Evolutionary conservation across 495 filamentous ascomycete genomes (phyloP).

Genomic region (Talaromyces stipitatus): DNA sequence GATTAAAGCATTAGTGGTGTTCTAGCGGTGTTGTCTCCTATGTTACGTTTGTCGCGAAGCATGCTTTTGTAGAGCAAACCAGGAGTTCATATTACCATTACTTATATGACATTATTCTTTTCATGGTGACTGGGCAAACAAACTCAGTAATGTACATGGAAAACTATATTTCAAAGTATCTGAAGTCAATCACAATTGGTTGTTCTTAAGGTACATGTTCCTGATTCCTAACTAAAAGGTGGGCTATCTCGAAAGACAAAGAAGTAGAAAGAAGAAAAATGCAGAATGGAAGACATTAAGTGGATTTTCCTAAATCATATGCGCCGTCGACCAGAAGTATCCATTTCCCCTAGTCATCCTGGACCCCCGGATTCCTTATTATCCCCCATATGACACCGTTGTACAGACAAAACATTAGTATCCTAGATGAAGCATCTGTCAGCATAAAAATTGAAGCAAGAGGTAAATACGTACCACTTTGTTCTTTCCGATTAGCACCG

Average conservation of each 20-base stretch:
- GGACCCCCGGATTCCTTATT: not conserved
- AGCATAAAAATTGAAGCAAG: not conserved
- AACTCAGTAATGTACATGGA: not conserved
- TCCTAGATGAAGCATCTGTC: not conserved
- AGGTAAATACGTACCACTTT: slow-evolving; percentile 24
- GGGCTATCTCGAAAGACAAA: not conserved
- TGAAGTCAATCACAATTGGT: not conserved
- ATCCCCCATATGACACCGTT: not conserved
- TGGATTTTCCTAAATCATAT: not conserved
- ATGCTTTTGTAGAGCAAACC: not conserved
- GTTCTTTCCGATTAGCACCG: slow-evolving; percentile 22
- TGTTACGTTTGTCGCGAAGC: not conserved
- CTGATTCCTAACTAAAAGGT: too few species aligned
- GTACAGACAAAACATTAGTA: not conserved
- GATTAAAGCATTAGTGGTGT: not conserved
- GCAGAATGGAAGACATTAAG: not conserved
- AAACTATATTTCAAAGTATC: not conserved
- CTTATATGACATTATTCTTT: not conserved
- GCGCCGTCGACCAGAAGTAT: not conserved
- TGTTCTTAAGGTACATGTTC: not conserved
- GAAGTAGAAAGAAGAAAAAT: not conserved
- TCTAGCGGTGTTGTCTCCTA: not conserved
- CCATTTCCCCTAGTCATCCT: not conserved
- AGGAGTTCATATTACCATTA: not conserved
- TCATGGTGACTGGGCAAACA: not conserved